Base-by-base conservation (phyloP, 176 grass and related monocot genomes). In the Stipa capillata region DNA sequence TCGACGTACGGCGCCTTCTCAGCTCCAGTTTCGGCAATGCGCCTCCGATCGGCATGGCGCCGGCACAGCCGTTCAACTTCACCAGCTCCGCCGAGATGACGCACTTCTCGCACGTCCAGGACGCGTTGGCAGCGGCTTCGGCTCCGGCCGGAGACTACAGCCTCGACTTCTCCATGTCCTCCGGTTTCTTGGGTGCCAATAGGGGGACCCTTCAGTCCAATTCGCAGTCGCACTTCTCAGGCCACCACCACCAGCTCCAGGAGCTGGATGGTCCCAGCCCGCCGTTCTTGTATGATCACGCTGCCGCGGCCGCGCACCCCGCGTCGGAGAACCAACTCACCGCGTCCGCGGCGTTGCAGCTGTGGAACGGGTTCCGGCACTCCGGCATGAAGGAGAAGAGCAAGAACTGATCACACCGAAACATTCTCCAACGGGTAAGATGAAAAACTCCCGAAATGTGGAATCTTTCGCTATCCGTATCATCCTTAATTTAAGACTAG, bases 141-240 rank as follows among this genome's bases (percentile, higher is more conserved):
- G 40, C 24, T 44, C 65, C 40, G 12, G 76, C 89, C 42, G 90
- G 80, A 32, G 88, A 93, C 74, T 92, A 93, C 77, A 97, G 66
- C 82, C 89, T 93, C 80, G 79, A 89, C 80, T 93, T 93, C 84
- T 93, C 91, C 34, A 93, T 93, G 52, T 82, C 88, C 32, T 93
- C 90, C 7, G 87, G 87, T 86, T 79, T 88, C 63, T 45, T 89
- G 75, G 93, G 90, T 85, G 81, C 85, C 93, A 91, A 69, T 59
- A 97, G 94, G 94, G 90, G 94, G 88, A 87, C 94, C 94, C 94
- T 97, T 97, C 94, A 93, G 94, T 97, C 94, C 94, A 97, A 97
- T 93, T 93, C 93, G 40, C 87, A 74, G 76, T 72, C 90, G 17
- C 72, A 72, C 18, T 89, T 85, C 32, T 78, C 88, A 8, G 82